Evolutionary conservation across 768 basidiomycete species (phyloP), one percentile per base, ranked within the genome.

Genomic region (Boletus subcaerulescens): DNA sequence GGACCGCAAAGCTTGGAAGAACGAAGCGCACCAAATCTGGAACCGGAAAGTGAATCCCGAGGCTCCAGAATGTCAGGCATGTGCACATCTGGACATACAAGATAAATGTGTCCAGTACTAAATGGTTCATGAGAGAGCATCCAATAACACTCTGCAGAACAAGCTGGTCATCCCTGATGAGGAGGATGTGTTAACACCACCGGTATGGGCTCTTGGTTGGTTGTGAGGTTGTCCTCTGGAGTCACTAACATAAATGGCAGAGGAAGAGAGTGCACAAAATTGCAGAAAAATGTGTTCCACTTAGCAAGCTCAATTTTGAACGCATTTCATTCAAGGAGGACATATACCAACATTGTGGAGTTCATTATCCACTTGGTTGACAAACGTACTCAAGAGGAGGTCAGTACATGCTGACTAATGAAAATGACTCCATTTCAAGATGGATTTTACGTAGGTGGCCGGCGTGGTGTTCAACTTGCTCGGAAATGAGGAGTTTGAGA

Each of bases 261-360:
- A 14, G 5, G 12, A 35, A 14, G 5, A 13, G 14, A 0, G 1
- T 14, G 13, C 13, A 14, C 3, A 14, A 14, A 3, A 36, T 36
- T 14, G 29, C 12, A 15, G 32, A 31, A 26, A 24, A 12, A 33
- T 36, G 3, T 8, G 8, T 59, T 0, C 1, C 17, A 0, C 13
- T 58, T 8, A 5, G 1, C 1, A 1, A 5, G 0, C 7, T 50
- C 0, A 0, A 15, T 0, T 0, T 43, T 0, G 3, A 50, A 9
- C 0, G 26, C 3, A 0, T 52, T 44, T 3, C 9, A 56, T 48
- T 24, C 0, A 24, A 24, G 24, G 5, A 24, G 2, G 13, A 53
- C 0, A 50, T 59, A 5, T 58, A 50, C 4, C 9, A 46, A 0
- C 15, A 6, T 8, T 59, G 56, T 32, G 40, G 41, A 0, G 29